Base-by-base conservation (phyloP, 257 asterid genomes). In the Gentiana dahurica region DNA sequence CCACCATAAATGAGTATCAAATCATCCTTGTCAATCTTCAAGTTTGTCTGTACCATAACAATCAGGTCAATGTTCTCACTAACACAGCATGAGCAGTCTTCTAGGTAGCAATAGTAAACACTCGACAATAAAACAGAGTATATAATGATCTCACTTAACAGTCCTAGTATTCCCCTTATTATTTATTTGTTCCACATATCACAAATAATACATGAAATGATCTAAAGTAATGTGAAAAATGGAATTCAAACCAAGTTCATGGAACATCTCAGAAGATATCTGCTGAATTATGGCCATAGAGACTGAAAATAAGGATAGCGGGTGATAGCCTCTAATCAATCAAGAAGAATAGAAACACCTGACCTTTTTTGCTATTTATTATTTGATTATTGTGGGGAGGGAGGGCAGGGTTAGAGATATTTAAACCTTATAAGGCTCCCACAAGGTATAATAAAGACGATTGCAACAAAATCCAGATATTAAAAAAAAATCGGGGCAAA, bases 21-120 rank as follows among this genome's bases (percentile, higher is more conserved):
- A 55, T 62, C 72, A 62, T 88, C 94, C 80, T 67, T 85, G 65
- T 68, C 88, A 60, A 86, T 67, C 80, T 75, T 81, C 73, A 88
- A 71, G 66, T 71, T 77, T 62, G 75, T 61, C 99, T 92, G 90
- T 37, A 72, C 54, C 70, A 64, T 73, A 58, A 57, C 49, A 74
- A 48, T 66, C 34, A 6, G 58, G n/a, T 61, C 35, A 60, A 62
- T 50, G 57, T 62, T 65, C 65, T 37, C 46, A 34, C 46, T 11
- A 11, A 38, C 6, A 41, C 55, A 38, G 34, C 6, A 35, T 34
- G 24, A 34, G 33, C 12, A 34, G 36, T 13, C 38, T 55, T 64
- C 34, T 8, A 15, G 54, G 51, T 36, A 49, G n/a, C 33, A 60
- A 36, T 24, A 24, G 24, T 24, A 24, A 38, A 38, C 8, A 15